Base-by-base conservation (phyloP, 2,329 filamentous ascomycete species). In the Arthroderma uncinatum region DNA sequence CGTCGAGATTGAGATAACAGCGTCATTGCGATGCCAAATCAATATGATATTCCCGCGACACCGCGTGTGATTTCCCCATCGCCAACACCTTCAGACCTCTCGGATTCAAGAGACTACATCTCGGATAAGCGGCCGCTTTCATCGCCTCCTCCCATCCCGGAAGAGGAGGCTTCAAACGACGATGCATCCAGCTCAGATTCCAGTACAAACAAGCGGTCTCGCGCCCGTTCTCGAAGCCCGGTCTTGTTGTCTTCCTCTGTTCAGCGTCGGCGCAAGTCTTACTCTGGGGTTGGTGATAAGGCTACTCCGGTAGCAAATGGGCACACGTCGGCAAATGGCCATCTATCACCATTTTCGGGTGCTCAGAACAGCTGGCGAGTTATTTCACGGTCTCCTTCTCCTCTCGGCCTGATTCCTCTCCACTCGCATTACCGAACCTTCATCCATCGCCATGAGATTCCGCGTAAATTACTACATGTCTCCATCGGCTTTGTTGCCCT, bases 371-470 rank as follows among this genome's bases (percentile, higher is more conserved):
- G 86, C 76, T 94, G 89, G 88, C 82, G 87, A 60, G 88, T 92
- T 68, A 82, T 96, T 69, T 95, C 89, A 66, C 82, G 93, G 61
- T 95, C 89, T 64, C 93, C 93, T 2, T 95, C 89, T 65, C 93
- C 93, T 8, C 79, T 97, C 3, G 93, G 93, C 7, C 79, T 97
- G 53, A 98, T 98, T 60, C 93, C 93, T 1, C 92, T 98, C 65
- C 93, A 98, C 71, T 80, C 88, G 60, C 86, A 93, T 68, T 98
- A 93, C 82, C 82, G 89, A 64, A 86, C 81, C 28, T 90, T 98
- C 68, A 88, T 95, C 61, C 93, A 98, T 79, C 90, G 89, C 66
- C 92, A 98, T 73, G 93, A 98, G 74, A 91, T 98, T 55, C 93
- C 93, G 8, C 86, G 93, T 65, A 98, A 98, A 73, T 77, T 84